Conservation (phyloP, 306 rosid genomes). For the Vigna angularis region DNA sequence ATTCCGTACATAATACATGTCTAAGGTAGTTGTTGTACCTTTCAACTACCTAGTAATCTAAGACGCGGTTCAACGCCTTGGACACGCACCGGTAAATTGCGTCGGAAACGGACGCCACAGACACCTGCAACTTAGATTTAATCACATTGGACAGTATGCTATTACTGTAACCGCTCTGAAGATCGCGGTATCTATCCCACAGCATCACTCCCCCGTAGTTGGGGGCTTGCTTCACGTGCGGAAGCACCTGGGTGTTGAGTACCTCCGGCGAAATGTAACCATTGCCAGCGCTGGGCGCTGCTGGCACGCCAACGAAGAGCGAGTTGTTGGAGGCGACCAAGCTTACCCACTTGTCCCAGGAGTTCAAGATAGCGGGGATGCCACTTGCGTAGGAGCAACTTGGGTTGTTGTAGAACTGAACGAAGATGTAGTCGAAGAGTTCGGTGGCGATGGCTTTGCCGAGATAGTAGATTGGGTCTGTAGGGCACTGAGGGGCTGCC, state of each 20-base stretch:
- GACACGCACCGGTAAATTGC: too few species aligned
- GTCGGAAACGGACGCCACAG: too few species aligned
- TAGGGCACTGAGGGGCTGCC: constrained; percentile 63
- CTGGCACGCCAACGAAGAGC: neutral
- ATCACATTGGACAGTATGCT: neutral
- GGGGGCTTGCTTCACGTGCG: neutral
- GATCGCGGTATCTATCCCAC: constrained; percentile 47
- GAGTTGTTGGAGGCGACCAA: neutral
- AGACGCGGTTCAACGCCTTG: too few species aligned
- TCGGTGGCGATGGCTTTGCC: neutral
- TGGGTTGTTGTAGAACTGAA: constrained; percentile 27
- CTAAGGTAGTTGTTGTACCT: too few species aligned
- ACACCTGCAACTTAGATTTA: too few species aligned
- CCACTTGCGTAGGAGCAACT: neutral
- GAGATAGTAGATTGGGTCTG: constrained; percentile 51
- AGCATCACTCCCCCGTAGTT: constrained; percentile 72
- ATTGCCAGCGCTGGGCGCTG: neutral
- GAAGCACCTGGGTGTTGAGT: neutral
- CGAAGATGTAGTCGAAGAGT: neutral
- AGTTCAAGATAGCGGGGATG: neutral
- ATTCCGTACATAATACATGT: too few species aligned
- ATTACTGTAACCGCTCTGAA: neutral
- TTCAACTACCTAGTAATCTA: too few species aligned
- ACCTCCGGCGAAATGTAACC: neutral
- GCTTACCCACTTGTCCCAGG: neutral